Conservation (phyloP, 225 moss, liverwort and hornwort species). For the Asterella californica region DNA sequence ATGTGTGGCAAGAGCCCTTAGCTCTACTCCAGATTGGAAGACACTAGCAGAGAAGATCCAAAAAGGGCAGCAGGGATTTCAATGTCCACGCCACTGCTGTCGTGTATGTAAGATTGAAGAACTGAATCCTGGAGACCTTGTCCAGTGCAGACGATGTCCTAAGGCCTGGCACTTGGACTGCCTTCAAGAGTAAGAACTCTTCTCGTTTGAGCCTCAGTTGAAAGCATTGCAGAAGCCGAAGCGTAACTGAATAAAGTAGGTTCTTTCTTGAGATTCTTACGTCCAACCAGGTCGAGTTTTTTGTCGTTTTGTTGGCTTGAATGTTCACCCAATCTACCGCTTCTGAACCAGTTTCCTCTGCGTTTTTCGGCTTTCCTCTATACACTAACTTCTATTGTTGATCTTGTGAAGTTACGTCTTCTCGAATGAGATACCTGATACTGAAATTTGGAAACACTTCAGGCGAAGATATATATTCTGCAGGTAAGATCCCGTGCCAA, state of each 20-base stretch:
- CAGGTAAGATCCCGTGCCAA: slow-evolving; percentile 19
- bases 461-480: slow-evolving; percentile 32
- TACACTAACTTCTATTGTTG: background rate
- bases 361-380: background rate
- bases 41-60: slow-evolving; percentile 22
- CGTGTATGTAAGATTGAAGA: slow-evolving; percentile 21
- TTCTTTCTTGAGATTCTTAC: background rate
- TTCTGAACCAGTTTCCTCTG: no score
- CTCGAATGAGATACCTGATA: slow-evolving; percentile 22
- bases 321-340: no score
- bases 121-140: slow-evolving; percentile 25
- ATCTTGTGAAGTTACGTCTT: slow-evolving; percentile 22
- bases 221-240: no score
- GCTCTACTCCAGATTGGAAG: slow-evolving; percentile 1
- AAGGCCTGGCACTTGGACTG: slow-evolving; percentile 37
- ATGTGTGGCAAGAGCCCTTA: slow-evolving; percentile 19
- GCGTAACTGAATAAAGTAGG: no score
- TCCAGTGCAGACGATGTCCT: slow-evolving; percentile 42
- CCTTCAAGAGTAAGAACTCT: slow-evolving; percentile 19
- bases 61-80: slow-evolving; percentile 7
- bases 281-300: background rate
- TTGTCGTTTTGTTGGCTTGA: background rate
- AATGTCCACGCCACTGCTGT: slow-evolving; percentile 37
- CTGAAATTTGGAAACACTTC: slow-evolving; percentile 29
- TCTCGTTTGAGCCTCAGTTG: background rate